Conservation (phyloP, 2,329 filamentous ascomycete species). For the Nemania sp. region DNA sequence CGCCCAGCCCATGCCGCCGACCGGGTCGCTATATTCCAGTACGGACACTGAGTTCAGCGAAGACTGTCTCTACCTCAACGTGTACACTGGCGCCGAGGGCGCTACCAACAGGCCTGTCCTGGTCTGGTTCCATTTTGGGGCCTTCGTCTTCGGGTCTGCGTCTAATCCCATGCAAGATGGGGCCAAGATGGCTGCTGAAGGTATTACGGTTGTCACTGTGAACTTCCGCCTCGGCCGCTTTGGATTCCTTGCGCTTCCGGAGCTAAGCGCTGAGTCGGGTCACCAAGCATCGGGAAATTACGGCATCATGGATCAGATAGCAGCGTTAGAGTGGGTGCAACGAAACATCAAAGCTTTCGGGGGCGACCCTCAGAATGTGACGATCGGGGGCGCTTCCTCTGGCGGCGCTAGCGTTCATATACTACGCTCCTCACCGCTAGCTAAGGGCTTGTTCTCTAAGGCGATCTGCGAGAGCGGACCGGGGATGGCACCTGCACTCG, state of each 20-base stretch:
- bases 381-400: slow-evolving; percentile 31
- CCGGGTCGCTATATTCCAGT: slow-evolving; percentile 18
- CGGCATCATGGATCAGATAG: slow-evolving; percentile 35
- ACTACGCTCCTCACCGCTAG: slow-evolving; percentile 28
- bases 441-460: slow-evolving; percentile 29
- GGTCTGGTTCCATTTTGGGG: slow-evolving; percentile 36
- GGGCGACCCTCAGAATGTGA: slow-evolving; percentile 25
- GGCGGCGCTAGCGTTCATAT: slow-evolving; percentile 31
- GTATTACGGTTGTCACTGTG: slow-evolving; percentile 35
- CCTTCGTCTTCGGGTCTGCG: slow-evolving; percentile 34
- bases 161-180: slow-evolving; percentile 33
- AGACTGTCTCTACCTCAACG: slow-evolving; percentile 34
- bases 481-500: slow-evolving; percentile 26
- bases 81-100: slow-evolving; percentile 29
- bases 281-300: slow-evolving; percentile 32
- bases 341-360: slow-evolving; percentile 34
- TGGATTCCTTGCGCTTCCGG: slow-evolving; percentile 33
- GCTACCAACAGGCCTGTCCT: slow-evolving; percentile 25
- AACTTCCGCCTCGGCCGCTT: slow-evolving; percentile 35
- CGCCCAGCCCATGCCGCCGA: slow-evolving; percentile 14
- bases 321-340: slow-evolving; percentile 33
- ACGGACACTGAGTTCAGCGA: slow-evolving; percentile 27
- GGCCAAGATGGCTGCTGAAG: slow-evolving; percentile 15
- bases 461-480: slow-evolving; percentile 36
- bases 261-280: slow-evolving; percentile 32